These are phyloP conservation scores for Capsicum baccatum DNA, from an alignment of 257 asterid genomes.

Conservation along the genomic window DNA sequence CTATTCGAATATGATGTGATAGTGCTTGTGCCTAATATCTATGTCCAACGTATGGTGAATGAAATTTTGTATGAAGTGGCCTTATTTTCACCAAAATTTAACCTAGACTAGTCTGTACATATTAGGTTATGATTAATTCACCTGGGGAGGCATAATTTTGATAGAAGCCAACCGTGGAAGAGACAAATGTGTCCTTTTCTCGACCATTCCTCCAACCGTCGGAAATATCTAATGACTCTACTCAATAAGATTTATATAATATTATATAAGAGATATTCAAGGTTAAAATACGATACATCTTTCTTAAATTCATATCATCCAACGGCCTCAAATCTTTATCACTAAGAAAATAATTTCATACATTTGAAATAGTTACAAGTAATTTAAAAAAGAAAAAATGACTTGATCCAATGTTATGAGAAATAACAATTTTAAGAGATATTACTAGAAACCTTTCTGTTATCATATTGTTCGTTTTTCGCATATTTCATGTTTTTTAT, in stretches of 20 bases:
- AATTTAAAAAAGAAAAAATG: not conserved
- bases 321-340: not conserved
- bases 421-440: too few species aligned
- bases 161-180: too few species aligned
- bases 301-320: not conserved
- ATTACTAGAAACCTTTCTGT: too few species aligned
- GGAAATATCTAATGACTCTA: not conserved
- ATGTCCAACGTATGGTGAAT: not conserved
- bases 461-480: too few species aligned
- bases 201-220: not conserved
- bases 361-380: not conserved
- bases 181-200: not conserved
- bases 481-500: too few species aligned
- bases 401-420: not conserved
- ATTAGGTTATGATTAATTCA: not conserved
- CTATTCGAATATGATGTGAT: not conserved
- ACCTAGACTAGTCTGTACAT: not conserved
- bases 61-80: not conserved
- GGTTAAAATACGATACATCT: not conserved
- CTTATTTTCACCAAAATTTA: not conserved
- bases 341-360: not conserved
- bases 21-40: not conserved
- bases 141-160: not conserved
- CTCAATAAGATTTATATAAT: not conserved
- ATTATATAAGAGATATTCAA: not conserved